Evolutionary conservation across 176 grass and related monocot species (phyloP).

Genomic region (Carex kokanica): DNA sequence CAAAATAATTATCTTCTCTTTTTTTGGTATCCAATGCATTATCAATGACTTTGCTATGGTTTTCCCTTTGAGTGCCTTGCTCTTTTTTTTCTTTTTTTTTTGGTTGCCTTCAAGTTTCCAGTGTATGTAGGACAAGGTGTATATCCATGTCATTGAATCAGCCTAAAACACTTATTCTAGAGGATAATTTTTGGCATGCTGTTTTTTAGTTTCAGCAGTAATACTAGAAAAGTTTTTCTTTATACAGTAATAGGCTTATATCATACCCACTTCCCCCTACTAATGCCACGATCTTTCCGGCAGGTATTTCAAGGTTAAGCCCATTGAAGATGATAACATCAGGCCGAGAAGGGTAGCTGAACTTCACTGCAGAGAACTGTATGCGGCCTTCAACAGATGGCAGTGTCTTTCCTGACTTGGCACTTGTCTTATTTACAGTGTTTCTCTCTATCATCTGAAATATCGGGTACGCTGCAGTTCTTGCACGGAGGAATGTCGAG

Average conservation of each 20-base stretch:
- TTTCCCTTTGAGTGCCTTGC: neutral
- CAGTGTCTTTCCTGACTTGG: conserved; percentile 45
- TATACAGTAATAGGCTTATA: neutral
- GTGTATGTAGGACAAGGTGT: neutral
- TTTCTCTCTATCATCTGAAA: conserved; percentile 98
- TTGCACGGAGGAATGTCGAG: conserved; percentile 78
- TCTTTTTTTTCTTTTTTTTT: too few relatives aligned
- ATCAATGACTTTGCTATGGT: neutral
- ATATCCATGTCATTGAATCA: neutral
- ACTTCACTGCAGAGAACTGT: conserved; percentile 53
- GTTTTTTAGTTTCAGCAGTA: neutral
- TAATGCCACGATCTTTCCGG: conserved; percentile 76
- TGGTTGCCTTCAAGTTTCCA: neutral
- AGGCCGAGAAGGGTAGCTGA: conserved; percentile 84
- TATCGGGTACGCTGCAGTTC: conserved; percentile 77
- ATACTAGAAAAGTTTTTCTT: neutral
- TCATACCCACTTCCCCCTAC: conserved; percentile 71
- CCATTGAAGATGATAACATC: conserved; percentile 69
- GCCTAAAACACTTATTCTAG: neutral
- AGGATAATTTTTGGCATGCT: neutral
- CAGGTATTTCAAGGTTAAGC: conserved; percentile 68
- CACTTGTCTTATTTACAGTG: conserved; percentile 51
- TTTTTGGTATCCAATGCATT: neutral
- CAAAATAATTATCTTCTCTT: neutral
- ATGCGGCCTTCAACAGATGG: conserved; percentile 60